Conservation (phyloP, 805 yeast species). For the Candida xyloterini region DNA sequence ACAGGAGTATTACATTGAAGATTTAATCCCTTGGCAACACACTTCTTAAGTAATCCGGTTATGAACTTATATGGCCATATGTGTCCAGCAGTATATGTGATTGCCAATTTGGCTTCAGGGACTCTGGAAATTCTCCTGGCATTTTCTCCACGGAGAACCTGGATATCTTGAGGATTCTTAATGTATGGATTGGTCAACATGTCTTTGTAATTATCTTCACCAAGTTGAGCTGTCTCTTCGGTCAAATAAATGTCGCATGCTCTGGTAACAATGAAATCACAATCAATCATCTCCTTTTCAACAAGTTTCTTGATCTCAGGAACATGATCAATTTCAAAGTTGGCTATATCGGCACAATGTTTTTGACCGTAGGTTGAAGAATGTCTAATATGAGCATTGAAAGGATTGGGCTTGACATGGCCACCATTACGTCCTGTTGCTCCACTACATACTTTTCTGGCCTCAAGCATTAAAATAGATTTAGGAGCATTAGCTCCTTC, state of each 20-base stretch:
- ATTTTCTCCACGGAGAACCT: conserved; percentile 31
- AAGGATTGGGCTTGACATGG: conserved; percentile 39
- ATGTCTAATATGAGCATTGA: conserved; percentile 16
- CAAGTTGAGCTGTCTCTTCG: conserved; percentile 13
- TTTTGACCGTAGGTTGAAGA: conserved; percentile 23
- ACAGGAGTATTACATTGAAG: conserved; percentile 43
- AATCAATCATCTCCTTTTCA: conserved; percentile 32
- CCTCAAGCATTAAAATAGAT: conserved; percentile 30
- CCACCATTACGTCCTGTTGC: conserved; percentile 53
- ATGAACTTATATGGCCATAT: conserved; percentile 45
- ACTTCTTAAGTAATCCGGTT: conserved; percentile 30
- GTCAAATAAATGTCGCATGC: conserved; percentile 28
- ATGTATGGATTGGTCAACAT: conserved; percentile 30
- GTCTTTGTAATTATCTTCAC: conserved; percentile 14
- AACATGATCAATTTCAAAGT: conserved; percentile 38
- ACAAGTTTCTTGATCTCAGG: conserved; percentile 33
- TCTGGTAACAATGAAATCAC: conserved; percentile 31
- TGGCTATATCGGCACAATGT: conserved; percentile 35
- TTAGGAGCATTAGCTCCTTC: conserved; percentile 17
- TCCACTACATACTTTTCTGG: conserved; percentile 37
- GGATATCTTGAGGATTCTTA: conserved; percentile 30
- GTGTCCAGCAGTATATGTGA: conserved; percentile 40
- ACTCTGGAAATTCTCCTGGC: conserved; percentile 31
- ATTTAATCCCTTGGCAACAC: conserved; percentile 33
- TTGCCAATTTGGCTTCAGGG: conserved; percentile 28